A percentile compares a stretch with the other conserved stretches of the same genome.
These are phyloP conservation scores for Hypomontagnella monticulosa DNA, from an alignment of 495 filamentous ascomycete genomes.

Conservation along the genomic window DNA sequence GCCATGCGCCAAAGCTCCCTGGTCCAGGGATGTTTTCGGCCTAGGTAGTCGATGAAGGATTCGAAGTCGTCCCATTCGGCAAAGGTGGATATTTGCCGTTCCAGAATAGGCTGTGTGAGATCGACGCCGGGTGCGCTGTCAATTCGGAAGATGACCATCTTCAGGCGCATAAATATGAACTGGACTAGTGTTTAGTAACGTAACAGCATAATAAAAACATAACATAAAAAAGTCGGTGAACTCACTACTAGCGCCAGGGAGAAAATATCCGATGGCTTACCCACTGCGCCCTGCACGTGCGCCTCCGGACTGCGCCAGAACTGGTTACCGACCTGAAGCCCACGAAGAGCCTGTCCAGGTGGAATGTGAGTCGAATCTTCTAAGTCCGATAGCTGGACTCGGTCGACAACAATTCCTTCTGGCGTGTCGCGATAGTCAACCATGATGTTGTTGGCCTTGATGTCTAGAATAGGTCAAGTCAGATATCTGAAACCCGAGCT, in stretches of 20 bases:
- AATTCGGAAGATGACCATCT: conserved; percentile 56
- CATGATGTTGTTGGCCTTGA: conserved; percentile 54
- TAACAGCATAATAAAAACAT: conserved; percentile 5
- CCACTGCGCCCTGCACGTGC: conserved; percentile 45
- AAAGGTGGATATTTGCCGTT: conserved; percentile 61
- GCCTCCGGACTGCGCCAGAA: conserved; percentile 53
- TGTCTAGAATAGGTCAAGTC: conserved; percentile 37
- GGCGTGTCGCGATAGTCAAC: conserved; percentile 46
- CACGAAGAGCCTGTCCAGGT: conserved; percentile 45
- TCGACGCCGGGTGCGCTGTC: conserved; percentile 55
- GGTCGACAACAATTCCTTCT: conserved; percentile 47
- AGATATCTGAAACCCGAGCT: conserved; percentile 6
- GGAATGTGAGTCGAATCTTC: conserved; percentile 59
- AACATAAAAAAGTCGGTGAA: conserved; percentile 29
- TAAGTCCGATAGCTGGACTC: conserved; percentile 53
- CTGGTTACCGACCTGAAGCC: conserved; percentile 49
- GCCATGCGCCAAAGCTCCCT: conserved; percentile 40
- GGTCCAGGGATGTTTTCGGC: conserved; percentile 52
- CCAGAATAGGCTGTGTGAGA: conserved; percentile 55
- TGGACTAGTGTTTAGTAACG: conserved; percentile 26
- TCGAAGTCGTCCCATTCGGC: conserved; percentile 53
- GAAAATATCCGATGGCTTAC: conserved; percentile 50
- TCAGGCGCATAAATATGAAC: conserved; percentile 50
- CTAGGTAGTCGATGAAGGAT: conserved; percentile 49
- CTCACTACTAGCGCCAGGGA: conserved; percentile 51